These are phyloP conservation scores for Cantharellus anzutake DNA, from an alignment of 768 basidiomycete genomes.

Conservation along the genomic window DNA sequence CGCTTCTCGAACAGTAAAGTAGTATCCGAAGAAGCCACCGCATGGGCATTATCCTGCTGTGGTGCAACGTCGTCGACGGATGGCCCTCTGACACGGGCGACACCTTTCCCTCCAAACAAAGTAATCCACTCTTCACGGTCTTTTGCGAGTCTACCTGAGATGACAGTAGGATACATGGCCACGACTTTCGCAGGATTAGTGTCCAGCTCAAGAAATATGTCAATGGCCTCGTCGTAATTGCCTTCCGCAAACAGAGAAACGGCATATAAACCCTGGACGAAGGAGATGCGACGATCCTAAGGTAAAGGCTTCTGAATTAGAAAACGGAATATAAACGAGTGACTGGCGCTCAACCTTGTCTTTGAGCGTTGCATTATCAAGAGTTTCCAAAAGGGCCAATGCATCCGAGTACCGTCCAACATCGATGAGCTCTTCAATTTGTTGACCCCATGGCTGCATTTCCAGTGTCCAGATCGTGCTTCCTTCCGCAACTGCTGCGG, in stretches of 20 bases:
- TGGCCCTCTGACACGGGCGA: conserved; percentile 3
- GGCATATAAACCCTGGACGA: conserved; percentile 55
- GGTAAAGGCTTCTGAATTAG: not conserved
- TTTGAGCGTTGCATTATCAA: conserved; percentile 37
- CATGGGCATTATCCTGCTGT: not conserved
- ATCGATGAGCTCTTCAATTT: conserved; percentile 67
- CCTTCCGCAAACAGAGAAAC: conserved; percentile 53
- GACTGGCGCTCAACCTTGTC: conserved; percentile 35
- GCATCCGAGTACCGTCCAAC: conserved; percentile 58
- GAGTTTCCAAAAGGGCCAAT: conserved; percentile 50
- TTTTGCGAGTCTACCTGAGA: conserved; percentile 61
- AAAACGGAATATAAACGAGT: not conserved
- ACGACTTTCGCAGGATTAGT: conserved; percentile 89
- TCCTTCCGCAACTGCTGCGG: conserved; percentile 45
- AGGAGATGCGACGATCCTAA: conserved; percentile 35
- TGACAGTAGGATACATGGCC: conserved; percentile 63
- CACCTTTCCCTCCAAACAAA: conserved; percentile 55
- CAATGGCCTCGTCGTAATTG: conserved; percentile 61
- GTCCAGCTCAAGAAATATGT: conserved; percentile 73
- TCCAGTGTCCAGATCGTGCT: conserved; percentile 57
- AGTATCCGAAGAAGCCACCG: not conserved
- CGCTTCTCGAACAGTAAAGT: not conserved
- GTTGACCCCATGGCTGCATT: conserved; percentile 58
- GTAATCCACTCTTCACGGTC: conserved; percentile 56
- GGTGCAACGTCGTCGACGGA: not conserved